These are phyloP conservation scores for Streptanthus diversifolius DNA, from an alignment of 345 rosid species.

Conservation along the genomic window DNA sequence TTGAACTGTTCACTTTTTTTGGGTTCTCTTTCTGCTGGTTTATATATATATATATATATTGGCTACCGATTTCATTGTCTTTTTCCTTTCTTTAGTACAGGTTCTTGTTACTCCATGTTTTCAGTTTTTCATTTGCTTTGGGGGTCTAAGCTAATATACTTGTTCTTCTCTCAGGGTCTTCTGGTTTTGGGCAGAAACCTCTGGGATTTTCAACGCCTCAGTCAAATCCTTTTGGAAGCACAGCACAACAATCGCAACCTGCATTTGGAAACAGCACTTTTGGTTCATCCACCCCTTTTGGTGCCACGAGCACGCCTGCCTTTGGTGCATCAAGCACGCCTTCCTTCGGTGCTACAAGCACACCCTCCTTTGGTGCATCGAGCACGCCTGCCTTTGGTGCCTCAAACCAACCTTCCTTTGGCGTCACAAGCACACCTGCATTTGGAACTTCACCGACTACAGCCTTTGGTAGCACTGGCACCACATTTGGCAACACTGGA, in stretches of 20 bases:
- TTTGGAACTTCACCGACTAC: slow-evolving; percentile 54
- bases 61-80: background rate
- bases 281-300: slow-evolving; percentile 74
- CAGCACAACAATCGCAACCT: slow-evolving; percentile 69
- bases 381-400: slow-evolving; percentile 61
- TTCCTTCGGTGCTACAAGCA: slow-evolving; percentile 33
- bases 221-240: slow-evolving; percentile 62
- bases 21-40: background rate
- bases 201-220: slow-evolving; percentile 78
- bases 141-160: background rate
- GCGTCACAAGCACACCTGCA: slow-evolving; percentile 46
- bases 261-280: slow-evolving; percentile 67
- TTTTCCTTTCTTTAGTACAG: slow-evolving; percentile 5
- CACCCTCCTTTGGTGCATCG: slow-evolving; percentile 54
- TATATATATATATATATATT: background rate
- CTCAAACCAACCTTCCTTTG: slow-evolving; percentile 52
- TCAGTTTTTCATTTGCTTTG: background rate
- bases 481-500: slow-evolving; percentile 70
- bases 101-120: background rate
- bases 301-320: slow-evolving; percentile 44
- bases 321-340: slow-evolving; percentile 34
- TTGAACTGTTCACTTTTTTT: background rate
- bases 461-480: slow-evolving; percentile 63
- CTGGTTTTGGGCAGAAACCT: slow-evolving; percentile 81
- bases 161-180: slow-evolving; percentile 47